phyloP scores from a whole-genome alignment of 805 yeast species.

The Hermanozyma aechmeae region DNA sequence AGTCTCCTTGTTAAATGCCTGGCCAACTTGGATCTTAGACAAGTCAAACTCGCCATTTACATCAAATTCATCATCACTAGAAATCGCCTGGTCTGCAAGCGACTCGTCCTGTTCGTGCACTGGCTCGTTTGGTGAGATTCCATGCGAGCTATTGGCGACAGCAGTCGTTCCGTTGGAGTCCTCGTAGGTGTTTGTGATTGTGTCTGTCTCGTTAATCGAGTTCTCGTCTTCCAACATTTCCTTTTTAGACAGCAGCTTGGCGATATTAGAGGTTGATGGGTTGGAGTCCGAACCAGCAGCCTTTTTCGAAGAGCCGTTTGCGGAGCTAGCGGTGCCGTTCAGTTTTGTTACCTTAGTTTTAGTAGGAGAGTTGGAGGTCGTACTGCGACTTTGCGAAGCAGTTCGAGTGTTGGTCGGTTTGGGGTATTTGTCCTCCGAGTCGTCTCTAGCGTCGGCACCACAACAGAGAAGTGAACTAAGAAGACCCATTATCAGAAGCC shows the following conservation, averaged over 20 bases:
- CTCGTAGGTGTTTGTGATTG: conserved; percentile 29
- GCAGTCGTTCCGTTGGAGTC: conserved; percentile 14
- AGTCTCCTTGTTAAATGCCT: conserved; percentile 50
- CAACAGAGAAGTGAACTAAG: conserved; percentile 30
- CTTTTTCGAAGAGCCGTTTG: not conserved
- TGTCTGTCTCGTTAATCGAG: conserved; percentile 32
- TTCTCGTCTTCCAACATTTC: conserved; percentile 27
- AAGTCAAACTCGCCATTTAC: conserved; percentile 37
- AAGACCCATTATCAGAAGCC: conserved; percentile 15
- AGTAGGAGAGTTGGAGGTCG: not conserved
- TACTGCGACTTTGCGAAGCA: not conserved
- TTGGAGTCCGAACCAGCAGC: no score
- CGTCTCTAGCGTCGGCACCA: conserved; percentile 25
- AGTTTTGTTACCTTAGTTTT: not conserved
- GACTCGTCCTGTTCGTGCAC: no score
- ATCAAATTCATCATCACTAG: no score
- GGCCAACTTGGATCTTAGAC: conserved; percentile 58
- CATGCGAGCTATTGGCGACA: no score
- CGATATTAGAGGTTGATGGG: no score
- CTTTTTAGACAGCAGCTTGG: conserved; percentile 8
- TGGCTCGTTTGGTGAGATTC: no score
- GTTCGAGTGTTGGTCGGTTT: conserved; percentile 6
- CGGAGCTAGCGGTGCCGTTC: no score
- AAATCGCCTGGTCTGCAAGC: no score
- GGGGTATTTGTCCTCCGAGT: conserved; percentile 20